A percentile compares a stretch with the other conserved stretches of the same genome.
Conservation (phyloP, 805 yeast species). For the Kluyveromyces dobzhanskii region DNA sequence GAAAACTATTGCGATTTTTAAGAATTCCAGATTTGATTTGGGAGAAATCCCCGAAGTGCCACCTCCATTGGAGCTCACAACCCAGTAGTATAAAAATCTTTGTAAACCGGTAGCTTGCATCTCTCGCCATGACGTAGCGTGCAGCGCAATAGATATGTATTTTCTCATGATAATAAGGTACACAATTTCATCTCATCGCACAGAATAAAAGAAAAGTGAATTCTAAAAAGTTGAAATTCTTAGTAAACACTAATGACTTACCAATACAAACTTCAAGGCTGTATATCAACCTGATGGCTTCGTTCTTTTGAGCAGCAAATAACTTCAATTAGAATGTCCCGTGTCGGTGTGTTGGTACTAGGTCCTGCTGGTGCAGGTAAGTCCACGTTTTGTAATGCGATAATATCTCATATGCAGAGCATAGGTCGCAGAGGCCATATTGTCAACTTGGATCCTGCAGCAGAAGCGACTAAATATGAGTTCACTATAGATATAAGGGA, state of each 20-base stretch:
- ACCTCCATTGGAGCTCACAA: constrained; percentile 46
- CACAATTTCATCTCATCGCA: no score
- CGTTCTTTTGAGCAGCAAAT: no score
- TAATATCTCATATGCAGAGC: constrained; percentile 80
- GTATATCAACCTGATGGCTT: no score
- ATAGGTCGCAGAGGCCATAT: constrained; percentile 90
- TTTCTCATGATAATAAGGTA: no score
- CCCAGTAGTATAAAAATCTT: not conserved
- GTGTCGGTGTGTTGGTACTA: constrained; percentile 86
- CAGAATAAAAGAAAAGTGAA: no score
- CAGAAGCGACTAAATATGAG: constrained; percentile 85
- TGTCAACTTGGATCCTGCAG: constrained; percentile 95
- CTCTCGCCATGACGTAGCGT: no score
- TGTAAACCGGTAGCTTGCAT: no score
- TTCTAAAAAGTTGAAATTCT: no score
- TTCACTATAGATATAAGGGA: constrained; percentile 90
- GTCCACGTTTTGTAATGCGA: constrained; percentile 83
- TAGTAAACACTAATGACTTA: no score
- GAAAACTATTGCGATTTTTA: constrained; percentile 39
- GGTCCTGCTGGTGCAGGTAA: constrained; percentile 99
- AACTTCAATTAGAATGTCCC: constrained; percentile 58
- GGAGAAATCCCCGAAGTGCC: constrained; percentile 67
- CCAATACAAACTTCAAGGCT: no score
- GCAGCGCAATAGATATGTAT: no score
- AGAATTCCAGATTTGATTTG: constrained; percentile 38